Conservation (phyloP, 352 stramenopile genomes). For the Sclerospora graminicola region DNA sequence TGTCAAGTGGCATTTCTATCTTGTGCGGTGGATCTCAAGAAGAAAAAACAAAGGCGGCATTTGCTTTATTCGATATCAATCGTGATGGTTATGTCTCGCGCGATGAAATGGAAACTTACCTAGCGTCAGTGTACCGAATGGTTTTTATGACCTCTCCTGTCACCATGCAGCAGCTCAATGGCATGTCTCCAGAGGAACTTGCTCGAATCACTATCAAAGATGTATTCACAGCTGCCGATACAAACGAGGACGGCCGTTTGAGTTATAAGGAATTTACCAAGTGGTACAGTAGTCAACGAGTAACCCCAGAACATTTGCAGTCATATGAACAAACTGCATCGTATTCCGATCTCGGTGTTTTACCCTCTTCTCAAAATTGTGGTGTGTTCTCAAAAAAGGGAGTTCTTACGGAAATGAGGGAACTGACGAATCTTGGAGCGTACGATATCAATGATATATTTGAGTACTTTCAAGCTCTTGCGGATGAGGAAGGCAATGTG, state of each 20-base stretch:
- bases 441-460: conserved; percentile 85
- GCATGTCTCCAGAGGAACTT: conserved; percentile 60
- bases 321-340: conserved; percentile 2
- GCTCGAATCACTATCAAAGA: conserved; percentile 56
- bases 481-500: conserved; percentile 48
- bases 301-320: conserved; percentile 7
- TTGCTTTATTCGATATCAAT: conserved; percentile 84
- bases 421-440: conserved; percentile 63
- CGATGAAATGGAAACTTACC: conserved; percentile 82
- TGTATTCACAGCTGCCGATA: conserved; percentile 49
- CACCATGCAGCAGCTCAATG: conserved; percentile 24
- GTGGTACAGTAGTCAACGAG: conserved; percentile 54
- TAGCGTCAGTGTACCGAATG: conserved; percentile 76
- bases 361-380: conserved; percentile 6
- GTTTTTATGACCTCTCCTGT: conserved; percentile 62
- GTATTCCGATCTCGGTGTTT: background rate
- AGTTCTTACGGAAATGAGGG: conserved; percentile 62
- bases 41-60: conserved; percentile 75
- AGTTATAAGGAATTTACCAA: conserved; percentile 79
- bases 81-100: conserved; percentile 75
- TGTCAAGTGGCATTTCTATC: conserved; percentile 75
- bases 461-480: conserved; percentile 72
- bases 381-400: conserved; percentile 24
- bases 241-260: conserved; percentile 55
- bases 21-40: conserved; percentile 68